Evolutionary conservation across 108 stramenopile genomes (phyloP), one percentile per base, ranked within the genome.

Genomic region (Bacterosira constricta): DNA sequence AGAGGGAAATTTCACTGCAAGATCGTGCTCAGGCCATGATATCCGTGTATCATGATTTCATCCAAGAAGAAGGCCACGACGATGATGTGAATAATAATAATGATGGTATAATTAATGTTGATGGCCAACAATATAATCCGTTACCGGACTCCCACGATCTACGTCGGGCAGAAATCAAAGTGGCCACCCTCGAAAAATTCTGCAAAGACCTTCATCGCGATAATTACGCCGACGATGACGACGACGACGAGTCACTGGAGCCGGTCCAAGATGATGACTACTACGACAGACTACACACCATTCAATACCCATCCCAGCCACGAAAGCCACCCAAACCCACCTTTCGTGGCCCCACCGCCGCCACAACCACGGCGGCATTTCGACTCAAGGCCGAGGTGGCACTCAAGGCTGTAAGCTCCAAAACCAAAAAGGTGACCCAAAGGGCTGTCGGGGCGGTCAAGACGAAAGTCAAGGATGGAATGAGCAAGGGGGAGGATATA

Each of bases 301-400:
- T 15, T 37, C 9, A 37, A 37, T 37, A 9, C 37, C 37, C 37
- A 9, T 6, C n/a, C n/a, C n/a, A 74, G 55, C 50, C 55, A 25
- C 53, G 27, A 17, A 42, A 1, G 15, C 25, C 35, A n/a, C 36
- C 21, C 5, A 46, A 13, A 12, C 21, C 51, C 18, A 37, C 10
- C 17, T n/a, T 38, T 20, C 45, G 11, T 1, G 42, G 41, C 11
- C 70, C 64, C 17, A 75, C 73, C 39, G 73, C 73, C 15, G 73
- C 73, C 15, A 50, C 73, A 17, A 75, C 74, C 54, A 67, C 66
- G 3, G 65, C 74, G 12, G 74, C 74, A 0, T 75, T 75, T 61
- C 66, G 75, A 46, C 58, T 68, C 29, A 69, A 63, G 37, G 75
- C 66, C 21, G 75, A 69, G n/a, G 66, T 67, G 25, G 75, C 66